Evolutionary conservation across 768 basidiomycete genomes (phyloP).

Genomic region (Rhizopogon rudus): DNA sequence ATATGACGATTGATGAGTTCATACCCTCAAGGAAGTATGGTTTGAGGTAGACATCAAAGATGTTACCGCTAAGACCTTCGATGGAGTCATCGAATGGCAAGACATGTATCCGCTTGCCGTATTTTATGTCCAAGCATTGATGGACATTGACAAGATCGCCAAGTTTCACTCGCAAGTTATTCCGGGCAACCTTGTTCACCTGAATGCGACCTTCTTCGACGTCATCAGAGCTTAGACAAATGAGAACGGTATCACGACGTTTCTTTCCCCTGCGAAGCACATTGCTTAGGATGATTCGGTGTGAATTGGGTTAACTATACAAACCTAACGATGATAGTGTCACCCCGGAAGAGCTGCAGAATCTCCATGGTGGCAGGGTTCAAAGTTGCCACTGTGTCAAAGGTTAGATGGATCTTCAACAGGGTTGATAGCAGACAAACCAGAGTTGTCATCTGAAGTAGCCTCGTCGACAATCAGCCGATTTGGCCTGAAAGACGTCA

Average conservation of each 20-base stretch:
- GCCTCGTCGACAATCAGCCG: slow-evolving; percentile 97
- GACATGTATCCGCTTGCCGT: slow-evolving; percentile 96
- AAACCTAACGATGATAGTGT: slow-evolving; percentile 91
- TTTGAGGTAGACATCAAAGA: slow-evolving; percentile 98
- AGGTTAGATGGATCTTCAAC: slow-evolving; percentile 12
- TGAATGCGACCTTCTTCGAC: slow-evolving; percentile 98
- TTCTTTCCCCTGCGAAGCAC: slow-evolving; percentile 77
- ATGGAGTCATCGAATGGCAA: slow-evolving; percentile 98
- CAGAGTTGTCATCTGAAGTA: slow-evolving; percentile 92
- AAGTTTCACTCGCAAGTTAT: slow-evolving; percentile 96
- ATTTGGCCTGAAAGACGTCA: slow-evolving; percentile 65
- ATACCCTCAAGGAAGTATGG: slow-evolving; percentile 97
- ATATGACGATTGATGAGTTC: slow-evolving; percentile 8
- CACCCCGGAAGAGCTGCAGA: slow-evolving; percentile 91
- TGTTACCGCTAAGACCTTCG: slow-evolving; percentile 95
- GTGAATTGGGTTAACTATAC: slow-evolving; percentile 10
- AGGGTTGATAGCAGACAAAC: slow-evolving; percentile 33
- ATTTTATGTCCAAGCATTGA: slow-evolving; percentile 96
- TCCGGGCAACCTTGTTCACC: slow-evolving; percentile 99
- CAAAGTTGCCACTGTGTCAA: slow-evolving; percentile 73
- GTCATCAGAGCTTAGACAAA: slow-evolving; percentile 92
- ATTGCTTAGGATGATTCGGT: not conserved
- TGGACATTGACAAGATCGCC: slow-evolving; percentile 96
- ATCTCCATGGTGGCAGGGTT: slow-evolving; percentile 97
- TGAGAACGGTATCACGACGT: slow-evolving; percentile 95